Evolutionary conservation across 2,329 filamentous ascomycete species (phyloP), one percentile per base, ranked within the genome.

Genomic region (Alternaria alternata): DNA sequence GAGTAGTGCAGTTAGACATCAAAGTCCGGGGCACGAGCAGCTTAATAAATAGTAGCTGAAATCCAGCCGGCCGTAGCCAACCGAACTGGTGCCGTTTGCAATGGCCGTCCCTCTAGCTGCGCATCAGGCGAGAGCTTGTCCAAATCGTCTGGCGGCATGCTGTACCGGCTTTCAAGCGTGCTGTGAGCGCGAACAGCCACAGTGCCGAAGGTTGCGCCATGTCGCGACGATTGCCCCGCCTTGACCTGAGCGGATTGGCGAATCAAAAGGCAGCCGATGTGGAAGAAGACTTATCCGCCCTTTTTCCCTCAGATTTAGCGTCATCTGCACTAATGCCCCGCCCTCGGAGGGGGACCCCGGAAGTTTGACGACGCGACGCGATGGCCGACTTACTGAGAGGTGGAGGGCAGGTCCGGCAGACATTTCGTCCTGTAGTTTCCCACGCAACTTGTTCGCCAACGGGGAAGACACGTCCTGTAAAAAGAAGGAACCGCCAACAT

Each of bases 171-270:
- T 44, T 57, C 53, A 53, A 41, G 22, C 51, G 51, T 48, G 32
- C 42, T 55, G 43, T 32, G 48, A 30, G 46, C 42, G 39, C 38
- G 44, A 48, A 51, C 51, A 56, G 60, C 56, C 38, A 48, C 30
- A 70, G 63, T 73, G 69, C 70, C 71, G 71, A 60, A 61, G 52
- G 60, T 57, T 57, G 51, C 54, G 54, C 52, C 57, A 58, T 43
- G 36, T 57, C 51, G 57, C 54, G 36, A 38, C 44, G 43, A 43
- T 30, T 66, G 70, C 68, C 72, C 71, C 71, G 68, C 68, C 65
- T 49, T 54, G 56, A 30, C 32, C 18, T 36, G 41, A 43, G 51
- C 16, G 18, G 7, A 12, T 39, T 52, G 90, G 78, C 94, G 90
- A 82, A 91, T 93, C 62, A 79, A 74, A 68, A 63, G 49, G 30